Conservation (phyloP, 2,329 filamentous ascomycete species). For the Alternaria ventricosa region DNA sequence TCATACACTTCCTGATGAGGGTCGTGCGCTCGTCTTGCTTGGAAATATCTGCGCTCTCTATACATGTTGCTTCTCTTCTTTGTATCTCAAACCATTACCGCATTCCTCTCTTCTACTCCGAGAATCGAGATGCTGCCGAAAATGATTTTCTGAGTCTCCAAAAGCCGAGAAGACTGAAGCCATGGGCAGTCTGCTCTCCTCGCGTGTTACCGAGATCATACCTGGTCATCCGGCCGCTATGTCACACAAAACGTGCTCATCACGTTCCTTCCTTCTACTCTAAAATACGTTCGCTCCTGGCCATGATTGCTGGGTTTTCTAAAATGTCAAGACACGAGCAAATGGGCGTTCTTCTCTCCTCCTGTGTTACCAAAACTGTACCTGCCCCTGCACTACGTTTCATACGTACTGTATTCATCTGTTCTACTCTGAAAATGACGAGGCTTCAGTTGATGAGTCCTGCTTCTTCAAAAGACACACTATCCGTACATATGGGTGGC, state of each 20-base stretch:
- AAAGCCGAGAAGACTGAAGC: too few relatives aligned
- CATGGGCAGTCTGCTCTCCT: background rate
- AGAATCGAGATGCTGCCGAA: accelerated
- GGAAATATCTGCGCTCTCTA: background rate
- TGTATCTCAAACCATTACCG: background rate
- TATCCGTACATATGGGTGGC: too few relatives aligned
- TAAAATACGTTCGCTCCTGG: background rate
- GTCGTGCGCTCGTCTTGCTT: background rate
- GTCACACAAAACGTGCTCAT: background rate
- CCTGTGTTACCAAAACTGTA: background rate
- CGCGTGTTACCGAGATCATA: background rate
- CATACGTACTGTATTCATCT: background rate
- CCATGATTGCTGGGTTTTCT: background rate
- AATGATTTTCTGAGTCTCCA: background rate
- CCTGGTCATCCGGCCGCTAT: background rate
- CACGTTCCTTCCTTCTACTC: accelerated
- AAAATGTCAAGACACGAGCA: background rate
- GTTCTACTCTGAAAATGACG: background rate
- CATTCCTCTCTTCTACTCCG: background rate
- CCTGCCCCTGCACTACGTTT: background rate
- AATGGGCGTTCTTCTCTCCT: background rate
- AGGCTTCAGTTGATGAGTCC: too few relatives aligned
- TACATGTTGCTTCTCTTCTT: background rate
- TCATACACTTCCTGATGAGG: background rate
- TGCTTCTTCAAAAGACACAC: too few relatives aligned